phyloP scores from a whole-genome alignment of 345 rosid species.

The Conringia planisiliqua region DNA sequence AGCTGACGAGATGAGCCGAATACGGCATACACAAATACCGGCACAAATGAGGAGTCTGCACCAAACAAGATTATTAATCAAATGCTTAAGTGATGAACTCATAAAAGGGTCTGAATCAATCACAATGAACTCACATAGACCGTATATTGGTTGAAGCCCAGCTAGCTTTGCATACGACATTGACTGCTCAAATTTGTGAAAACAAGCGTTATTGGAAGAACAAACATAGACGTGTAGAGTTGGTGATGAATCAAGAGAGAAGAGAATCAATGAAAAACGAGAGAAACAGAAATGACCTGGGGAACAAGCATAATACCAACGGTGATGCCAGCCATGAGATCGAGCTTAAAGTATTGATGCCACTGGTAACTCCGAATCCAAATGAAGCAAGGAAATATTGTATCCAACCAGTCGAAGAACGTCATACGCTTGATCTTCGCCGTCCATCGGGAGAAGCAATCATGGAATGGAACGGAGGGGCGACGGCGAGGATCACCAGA shows the following conservation, averaged over 20 bases:
- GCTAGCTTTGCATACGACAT: slow-evolving; percentile 99
- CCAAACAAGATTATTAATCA: background rate
- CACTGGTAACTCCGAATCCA: slow-evolving; percentile 81
- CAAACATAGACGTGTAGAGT: background rate
- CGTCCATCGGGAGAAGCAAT: slow-evolving; percentile 37
- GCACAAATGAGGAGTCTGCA: slow-evolving; percentile 88
- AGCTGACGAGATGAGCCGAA: slow-evolving; percentile 98
- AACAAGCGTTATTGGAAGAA: background rate
- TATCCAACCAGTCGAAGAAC: slow-evolving; percentile 53
- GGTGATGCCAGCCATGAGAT: slow-evolving; percentile 92
- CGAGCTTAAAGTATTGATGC: slow-evolving; percentile 73
- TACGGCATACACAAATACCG: slow-evolving; percentile 72
- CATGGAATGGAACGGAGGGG: slow-evolving; percentile 17
- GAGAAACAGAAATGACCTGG: slow-evolving; percentile 47
- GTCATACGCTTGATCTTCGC: slow-evolving; percentile 51
- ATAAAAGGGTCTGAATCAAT: background rate
- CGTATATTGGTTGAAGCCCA: slow-evolving; percentile 86
- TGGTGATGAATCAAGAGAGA: background rate
- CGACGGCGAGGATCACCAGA: slow-evolving; percentile 15
- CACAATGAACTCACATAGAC: slow-evolving; percentile 68
- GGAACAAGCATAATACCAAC: slow-evolving; percentile 97
- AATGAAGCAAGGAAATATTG: slow-evolving; percentile 66
- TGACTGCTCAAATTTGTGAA: slow-evolving; percentile 61
- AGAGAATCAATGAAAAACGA: background rate
- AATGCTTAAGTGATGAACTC: slow-evolving; percentile 5